Percentiles rank a stretch among this genome's conserved stretches.
Evolutionary conservation across 2,329 filamentous ascomycete species (phyloP).

Genomic region (Ceratocystis eucalypticola): DNA sequence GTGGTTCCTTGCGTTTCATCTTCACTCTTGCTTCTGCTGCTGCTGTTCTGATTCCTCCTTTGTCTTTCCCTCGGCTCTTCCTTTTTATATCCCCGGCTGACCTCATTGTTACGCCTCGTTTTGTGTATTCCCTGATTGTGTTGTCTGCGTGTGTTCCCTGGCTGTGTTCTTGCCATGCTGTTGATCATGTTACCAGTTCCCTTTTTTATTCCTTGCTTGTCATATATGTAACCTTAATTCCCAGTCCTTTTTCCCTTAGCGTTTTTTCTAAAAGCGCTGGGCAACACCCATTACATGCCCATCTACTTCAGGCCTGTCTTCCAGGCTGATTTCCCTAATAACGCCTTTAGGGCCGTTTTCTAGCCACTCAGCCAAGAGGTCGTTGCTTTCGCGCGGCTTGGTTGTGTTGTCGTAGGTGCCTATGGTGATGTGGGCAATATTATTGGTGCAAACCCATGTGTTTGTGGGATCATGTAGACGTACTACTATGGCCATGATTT

Average conservation of each 20-base stretch:
- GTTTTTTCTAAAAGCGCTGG: neutral
- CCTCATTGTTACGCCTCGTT: neutral
- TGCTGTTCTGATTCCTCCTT: neutral
- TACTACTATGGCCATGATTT: constrained; percentile 84
- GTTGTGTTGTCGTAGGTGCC: constrained; percentile 62
- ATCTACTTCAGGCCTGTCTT: constrained; percentile 35
- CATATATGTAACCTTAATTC: neutral
- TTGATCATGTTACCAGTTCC: neutral
- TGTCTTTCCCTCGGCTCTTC: neutral
- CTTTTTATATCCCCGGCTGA: neutral
- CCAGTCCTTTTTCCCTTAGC: neutral
- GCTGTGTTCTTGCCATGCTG: constrained; percentile 1
- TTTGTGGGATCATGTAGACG: constrained; percentile 47
- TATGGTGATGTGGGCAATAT: constrained; percentile 74
- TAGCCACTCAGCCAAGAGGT: constrained; percentile 64
- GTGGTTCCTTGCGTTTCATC: neutral
- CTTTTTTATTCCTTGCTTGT: neutral
- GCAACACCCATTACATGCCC: constrained; percentile 36
- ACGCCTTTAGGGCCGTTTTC: constrained; percentile 35
- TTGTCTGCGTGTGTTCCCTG: neutral
- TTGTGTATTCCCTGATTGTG: neutral
- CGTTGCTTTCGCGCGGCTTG: constrained; percentile 92
- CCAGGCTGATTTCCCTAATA: constrained; percentile 38
- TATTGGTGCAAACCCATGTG: constrained; percentile 59
- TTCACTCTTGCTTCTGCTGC: neutral